Evolutionary conservation across 371 early-diverging fungal species (phyloP), one percentile per base, ranked within the genome.

Genomic region (Circinella minor): DNA sequence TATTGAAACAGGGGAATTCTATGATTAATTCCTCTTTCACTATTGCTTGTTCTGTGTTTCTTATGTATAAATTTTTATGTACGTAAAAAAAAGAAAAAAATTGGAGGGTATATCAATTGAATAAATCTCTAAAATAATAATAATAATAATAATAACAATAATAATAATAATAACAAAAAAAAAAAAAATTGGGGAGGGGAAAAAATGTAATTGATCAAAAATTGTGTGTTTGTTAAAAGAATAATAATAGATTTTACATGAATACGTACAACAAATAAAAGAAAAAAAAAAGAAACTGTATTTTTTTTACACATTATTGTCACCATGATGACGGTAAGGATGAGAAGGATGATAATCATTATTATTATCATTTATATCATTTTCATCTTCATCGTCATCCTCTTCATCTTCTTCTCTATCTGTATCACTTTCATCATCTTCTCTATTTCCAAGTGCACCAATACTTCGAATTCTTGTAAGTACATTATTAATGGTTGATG

Each of bases 351-450:
- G 27, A 27, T 27, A 2, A 27, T 27, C 27, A 27, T 27, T 27
- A 2, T 27, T 27, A 27, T 27, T 27, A 27, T 27, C 11, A 43
- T 43, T 43, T 9, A 9, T 9, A 43, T 39, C 55, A 37, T 67
- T 18, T 0, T 67, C 62, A 15, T 68, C 68, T 14, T 66, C 66
- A 46, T 73, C 73, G 36, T 59, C 68, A 51, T 72, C 69, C 34
- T 76, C 79, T 62, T 73, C 74, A 34, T 74, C 72, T 39, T 67
- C 66, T 20, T 70, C 65, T 27, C 62, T 71, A n/a, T 74, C 74
- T 1, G 68, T 74, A 20, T 74, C 74, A 36, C 71, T 71, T 5
- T 39, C 61, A 55, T 72, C 62, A 7, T 36, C 57, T 47, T 36
- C 39, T 18, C 47, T 43, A 9, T 49, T 61, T 10, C 47, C 61